phyloP scores from a whole-genome alignment of 139 green algal species.

The Micractinium conductrix region DNA sequence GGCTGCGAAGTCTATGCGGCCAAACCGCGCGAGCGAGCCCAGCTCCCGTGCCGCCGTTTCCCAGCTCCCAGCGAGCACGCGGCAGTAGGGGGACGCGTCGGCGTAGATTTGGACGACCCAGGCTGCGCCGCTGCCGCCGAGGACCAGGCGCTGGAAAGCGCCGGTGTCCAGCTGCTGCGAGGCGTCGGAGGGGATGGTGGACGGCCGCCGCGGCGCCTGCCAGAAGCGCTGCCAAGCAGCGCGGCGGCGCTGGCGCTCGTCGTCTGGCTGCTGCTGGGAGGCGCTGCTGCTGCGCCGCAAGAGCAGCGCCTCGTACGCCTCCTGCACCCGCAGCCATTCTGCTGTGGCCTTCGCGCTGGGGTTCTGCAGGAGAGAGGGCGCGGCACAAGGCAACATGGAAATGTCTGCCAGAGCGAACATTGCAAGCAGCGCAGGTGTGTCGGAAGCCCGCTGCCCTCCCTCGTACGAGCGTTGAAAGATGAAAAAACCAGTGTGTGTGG shows the following conservation, averaged over 20 bases:
- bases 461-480: too few relatives aligned
- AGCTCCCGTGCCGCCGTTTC: neutral
- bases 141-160: neutral
- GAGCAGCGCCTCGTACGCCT: constrained; percentile 7
- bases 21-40: neutral
- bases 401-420: neutral
- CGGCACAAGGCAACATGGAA: too few relatives aligned
- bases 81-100: constrained; percentile 4
- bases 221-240: neutral
- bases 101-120: constrained; percentile 15
- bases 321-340: constrained; percentile 13
- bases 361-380: neutral
- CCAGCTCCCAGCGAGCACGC: constrained; percentile 4
- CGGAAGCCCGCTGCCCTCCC: too few relatives aligned
- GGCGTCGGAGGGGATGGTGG: neutral
- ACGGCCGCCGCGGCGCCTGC: neutral
- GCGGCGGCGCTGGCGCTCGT: neutral
- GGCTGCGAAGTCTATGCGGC: neutral
- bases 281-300: neutral
- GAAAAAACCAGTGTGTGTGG: too few relatives aligned
- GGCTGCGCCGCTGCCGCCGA: neutral
- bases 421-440: neutral
- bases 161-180: neutral
- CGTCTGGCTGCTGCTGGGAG: neutral
- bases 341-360: neutral